These are phyloP conservation scores for Diaporthe nobilis DNA, from an alignment of 2,329 filamentous ascomycete species.

Conservation along the genomic window DNA sequence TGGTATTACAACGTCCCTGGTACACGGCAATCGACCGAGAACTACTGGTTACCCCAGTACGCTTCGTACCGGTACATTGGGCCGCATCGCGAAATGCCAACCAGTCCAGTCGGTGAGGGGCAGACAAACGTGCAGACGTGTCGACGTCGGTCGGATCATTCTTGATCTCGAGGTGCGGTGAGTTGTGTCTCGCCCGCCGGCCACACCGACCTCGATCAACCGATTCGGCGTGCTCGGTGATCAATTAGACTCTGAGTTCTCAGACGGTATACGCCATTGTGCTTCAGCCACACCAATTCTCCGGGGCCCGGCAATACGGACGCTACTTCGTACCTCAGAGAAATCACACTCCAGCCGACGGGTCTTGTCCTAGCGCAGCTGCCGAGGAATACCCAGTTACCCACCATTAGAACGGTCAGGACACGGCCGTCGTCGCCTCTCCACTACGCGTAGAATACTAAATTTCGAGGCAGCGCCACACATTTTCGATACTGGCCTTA, in stretches of 20 bases:
- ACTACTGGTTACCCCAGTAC: constrained; percentile 17
- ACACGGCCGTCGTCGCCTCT: not conserved
- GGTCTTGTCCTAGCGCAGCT: constrained; percentile 17
- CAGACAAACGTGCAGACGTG: not conserved
- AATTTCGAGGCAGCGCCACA: not conserved
- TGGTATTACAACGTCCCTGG: constrained; percentile 29
- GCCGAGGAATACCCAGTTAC: not conserved
- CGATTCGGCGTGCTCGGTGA: not conserved
- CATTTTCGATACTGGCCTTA: not conserved
- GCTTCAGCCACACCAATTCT: constrained; percentile 7
- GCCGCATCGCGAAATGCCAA: not conserved
- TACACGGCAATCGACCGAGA: constrained; percentile 31
- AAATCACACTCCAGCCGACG: constrained; percentile 5
- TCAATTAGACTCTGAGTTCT: constrained; percentile 24
- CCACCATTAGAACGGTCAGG: not conserved
- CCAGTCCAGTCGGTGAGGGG: constrained; percentile 22
- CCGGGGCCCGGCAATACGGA: not conserved
- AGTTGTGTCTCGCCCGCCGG: constrained; percentile 24
- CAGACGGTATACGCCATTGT: constrained; percentile 16
- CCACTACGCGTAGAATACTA: not conserved
- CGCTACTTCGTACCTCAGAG: not conserved
- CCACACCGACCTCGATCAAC: constrained; percentile 19
- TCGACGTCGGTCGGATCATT: constrained; percentile 2
- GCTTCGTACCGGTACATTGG: constrained; percentile 25
- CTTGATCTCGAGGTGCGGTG: constrained; percentile 12